Conservation (phyloP, 2,329 filamentous ascomycete species). For the Pestalotiopsis sp. region DNA sequence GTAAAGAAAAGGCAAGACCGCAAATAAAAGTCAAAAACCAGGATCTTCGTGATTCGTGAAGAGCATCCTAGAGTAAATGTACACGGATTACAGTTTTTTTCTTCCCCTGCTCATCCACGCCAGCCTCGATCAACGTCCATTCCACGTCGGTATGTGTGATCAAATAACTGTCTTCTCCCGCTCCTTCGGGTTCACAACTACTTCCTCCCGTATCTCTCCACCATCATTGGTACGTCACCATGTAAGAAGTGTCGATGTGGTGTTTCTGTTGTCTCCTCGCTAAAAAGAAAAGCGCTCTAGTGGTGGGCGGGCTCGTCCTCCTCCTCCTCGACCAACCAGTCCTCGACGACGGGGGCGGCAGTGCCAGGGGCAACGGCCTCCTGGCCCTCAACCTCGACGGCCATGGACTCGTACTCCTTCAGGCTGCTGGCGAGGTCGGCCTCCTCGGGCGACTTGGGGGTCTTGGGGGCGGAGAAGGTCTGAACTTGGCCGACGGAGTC, state of each 20-base stretch:
- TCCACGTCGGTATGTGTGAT: neutral
- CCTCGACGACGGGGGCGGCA: slow-evolving; percentile 58
- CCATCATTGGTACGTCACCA: too few species aligned
- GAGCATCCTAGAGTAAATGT: slow-evolving; percentile 36
- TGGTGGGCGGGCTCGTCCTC: slow-evolving; percentile 55
- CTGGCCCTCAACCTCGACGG: slow-evolving; percentile 92
- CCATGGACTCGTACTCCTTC: slow-evolving; percentile 91
- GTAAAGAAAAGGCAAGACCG: neutral
- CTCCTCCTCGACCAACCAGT: slow-evolving; percentile 86
- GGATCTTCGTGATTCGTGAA: slow-evolving; percentile 27
- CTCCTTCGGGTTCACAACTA: slow-evolving; percentile 8
- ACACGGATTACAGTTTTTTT: slow-evolving; percentile 39
- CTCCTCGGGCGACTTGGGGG: slow-evolving; percentile 91
- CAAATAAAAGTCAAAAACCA: slow-evolving; percentile 18
- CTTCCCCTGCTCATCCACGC: slow-evolving; percentile 8
- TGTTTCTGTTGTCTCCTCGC: neutral
- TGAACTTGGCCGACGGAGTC: slow-evolving; percentile 91
- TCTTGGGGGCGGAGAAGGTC: slow-evolving; percentile 77
- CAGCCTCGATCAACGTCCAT: slow-evolving; percentile 2
- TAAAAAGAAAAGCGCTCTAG: slow-evolving; percentile 36
- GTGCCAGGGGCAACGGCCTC: slow-evolving; percentile 61
- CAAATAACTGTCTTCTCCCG: neutral
- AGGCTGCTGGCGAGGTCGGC: slow-evolving; percentile 87
- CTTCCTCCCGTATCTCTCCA: neutral
- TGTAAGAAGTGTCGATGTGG: neutral